Evolutionary conservation across 441 rosid genomes (phyloP).

Genomic region (Mallotus repandus): DNA sequence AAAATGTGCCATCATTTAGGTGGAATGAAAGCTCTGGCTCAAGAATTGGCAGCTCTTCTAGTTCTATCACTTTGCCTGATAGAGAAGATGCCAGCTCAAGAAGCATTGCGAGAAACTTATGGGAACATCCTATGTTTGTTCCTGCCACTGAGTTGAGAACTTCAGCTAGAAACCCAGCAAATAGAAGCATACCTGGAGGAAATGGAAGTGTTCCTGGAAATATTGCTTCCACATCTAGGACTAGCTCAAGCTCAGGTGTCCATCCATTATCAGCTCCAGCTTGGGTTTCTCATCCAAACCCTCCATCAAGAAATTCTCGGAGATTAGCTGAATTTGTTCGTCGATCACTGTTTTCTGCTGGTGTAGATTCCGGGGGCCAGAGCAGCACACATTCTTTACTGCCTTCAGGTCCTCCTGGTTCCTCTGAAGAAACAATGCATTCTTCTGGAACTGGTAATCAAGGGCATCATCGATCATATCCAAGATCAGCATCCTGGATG

Average conservation of each 20-base stretch:
- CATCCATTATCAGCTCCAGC: conserved; percentile 53
- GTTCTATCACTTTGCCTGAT: conserved; percentile 38
- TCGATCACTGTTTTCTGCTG: conserved; percentile 56
- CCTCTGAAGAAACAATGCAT: conserved; percentile 45
- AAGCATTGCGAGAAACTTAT: conserved; percentile 36
- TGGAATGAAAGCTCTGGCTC: conserved; percentile 58
- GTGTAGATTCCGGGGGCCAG: conserved; percentile 47
- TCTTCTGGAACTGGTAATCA: conserved; percentile 52
- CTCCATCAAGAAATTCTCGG: conserved; percentile 46
- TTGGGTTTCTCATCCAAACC: conserved; percentile 51
- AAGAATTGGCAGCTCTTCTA: conserved; percentile 41
- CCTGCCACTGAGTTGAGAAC: conserved; percentile 51
- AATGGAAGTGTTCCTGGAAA: conserved; percentile 44
- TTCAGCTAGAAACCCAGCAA: conserved; percentile 35
- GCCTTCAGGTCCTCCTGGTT: conserved; percentile 39
- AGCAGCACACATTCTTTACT: conserved; percentile 38
- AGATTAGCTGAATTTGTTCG: conserved; percentile 75
- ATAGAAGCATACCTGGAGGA: conserved; percentile 31
- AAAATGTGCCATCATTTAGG: conserved; percentile 49
- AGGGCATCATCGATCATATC: conserved; percentile 46
- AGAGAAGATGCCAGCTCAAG: conserved; percentile 49
- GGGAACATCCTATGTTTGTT: conserved; percentile 52
- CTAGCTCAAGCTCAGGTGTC: conserved; percentile 43
- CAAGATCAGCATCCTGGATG: conserved; percentile 58
- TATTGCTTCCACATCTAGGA: conserved; percentile 51